A percentile compares a stretch with the other conserved stretches of the same genome.
Conservation (phyloP, 2,329 filamentous ascomycete genomes). For the Aspergillus sp. region DNA sequence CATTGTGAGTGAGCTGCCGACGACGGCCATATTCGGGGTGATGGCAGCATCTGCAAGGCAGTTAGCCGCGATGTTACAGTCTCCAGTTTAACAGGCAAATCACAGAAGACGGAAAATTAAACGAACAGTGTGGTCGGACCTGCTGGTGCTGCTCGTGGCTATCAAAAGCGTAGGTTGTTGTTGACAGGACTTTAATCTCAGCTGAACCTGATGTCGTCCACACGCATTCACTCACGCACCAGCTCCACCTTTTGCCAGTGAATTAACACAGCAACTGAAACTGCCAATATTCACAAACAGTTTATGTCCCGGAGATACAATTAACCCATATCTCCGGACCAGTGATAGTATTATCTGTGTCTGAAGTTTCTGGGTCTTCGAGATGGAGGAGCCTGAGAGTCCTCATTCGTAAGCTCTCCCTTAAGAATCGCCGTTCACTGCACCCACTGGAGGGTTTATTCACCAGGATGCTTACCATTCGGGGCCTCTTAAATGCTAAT, state of each 20-base stretch:
- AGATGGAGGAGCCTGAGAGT: not conserved
- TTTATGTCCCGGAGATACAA: not conserved
- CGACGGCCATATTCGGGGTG: not conserved
- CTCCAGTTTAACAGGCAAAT: not conserved
- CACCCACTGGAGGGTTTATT: not conserved
- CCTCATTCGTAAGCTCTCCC: not conserved
- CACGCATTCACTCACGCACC: too few species aligned
- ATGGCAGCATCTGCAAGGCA: not conserved
- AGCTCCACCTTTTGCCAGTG: too few species aligned
- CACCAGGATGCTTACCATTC: not conserved
- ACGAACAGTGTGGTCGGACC: not conserved
- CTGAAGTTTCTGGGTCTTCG: not conserved
- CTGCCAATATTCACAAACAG: too few species aligned
- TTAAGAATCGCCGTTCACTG: not conserved
- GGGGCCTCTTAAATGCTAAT: not conserved
- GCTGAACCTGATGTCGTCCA: too few species aligned
- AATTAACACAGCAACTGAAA: too few species aligned
- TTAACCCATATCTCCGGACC: too few species aligned
- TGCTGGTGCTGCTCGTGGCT: not conserved
- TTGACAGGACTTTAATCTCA: not conserved
- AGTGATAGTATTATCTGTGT: too few species aligned
- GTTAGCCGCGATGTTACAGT: not conserved
- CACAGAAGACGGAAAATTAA: not conserved
- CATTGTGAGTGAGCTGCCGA: not conserved
- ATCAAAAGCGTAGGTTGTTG: not conserved